Percentiles rank a stretch among this genome's conserved stretches.
phyloP scores from a whole-genome alignment of 352 stramenopile genomes.

The Halophytophthora polymorphica region DNA sequence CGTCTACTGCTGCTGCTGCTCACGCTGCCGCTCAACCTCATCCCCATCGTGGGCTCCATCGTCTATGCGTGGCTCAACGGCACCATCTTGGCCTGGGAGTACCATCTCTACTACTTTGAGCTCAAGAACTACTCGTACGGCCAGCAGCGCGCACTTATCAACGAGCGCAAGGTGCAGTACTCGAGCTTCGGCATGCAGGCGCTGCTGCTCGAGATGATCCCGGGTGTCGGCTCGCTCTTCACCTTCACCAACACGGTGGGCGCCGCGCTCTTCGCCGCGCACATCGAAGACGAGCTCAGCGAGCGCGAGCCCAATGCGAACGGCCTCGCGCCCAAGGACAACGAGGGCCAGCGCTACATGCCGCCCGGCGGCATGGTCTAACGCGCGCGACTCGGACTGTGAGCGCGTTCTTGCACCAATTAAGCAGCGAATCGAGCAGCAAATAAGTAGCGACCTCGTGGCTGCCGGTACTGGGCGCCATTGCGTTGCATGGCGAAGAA shows the following conservation, averaged over 20 bases:
- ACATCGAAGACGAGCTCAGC: slow-evolving; percentile 49
- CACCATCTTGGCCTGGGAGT: slow-evolving; percentile 65
- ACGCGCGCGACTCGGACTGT: not conserved
- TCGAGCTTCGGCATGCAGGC: slow-evolving; percentile 67
- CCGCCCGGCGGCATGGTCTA: slow-evolving; percentile 24
- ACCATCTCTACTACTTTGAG: slow-evolving; percentile 77
- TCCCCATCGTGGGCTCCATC: slow-evolving; percentile 60
- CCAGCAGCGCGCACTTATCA: slow-evolving; percentile 52
- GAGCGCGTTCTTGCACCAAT: slow-evolving; percentile 1
- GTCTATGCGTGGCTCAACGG: slow-evolving; percentile 71
- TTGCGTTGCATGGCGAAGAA: too few species aligned
- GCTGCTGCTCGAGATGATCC: slow-evolving; percentile 74
- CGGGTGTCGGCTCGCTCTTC: slow-evolving; percentile 57
- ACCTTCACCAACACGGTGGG: slow-evolving; percentile 73
- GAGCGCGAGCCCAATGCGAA: slow-evolving; percentile 6
- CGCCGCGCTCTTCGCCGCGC: slow-evolving; percentile 59
- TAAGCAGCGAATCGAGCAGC: too few species aligned
- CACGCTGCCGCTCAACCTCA: slow-evolving; percentile 62
- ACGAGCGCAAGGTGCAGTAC: slow-evolving; percentile 52
- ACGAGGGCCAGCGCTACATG: slow-evolving; percentile 13
- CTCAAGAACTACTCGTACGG: slow-evolving; percentile 55
- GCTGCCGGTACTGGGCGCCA: too few species aligned
- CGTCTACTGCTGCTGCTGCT: slow-evolving; percentile 51
- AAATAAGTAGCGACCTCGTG: too few species aligned
- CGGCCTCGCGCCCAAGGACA: slow-evolving; percentile 10